Evolutionary conservation across 1,284 basidiomycete genomes (phyloP).

Genomic region (Fomitiporia mediterranea): DNA sequence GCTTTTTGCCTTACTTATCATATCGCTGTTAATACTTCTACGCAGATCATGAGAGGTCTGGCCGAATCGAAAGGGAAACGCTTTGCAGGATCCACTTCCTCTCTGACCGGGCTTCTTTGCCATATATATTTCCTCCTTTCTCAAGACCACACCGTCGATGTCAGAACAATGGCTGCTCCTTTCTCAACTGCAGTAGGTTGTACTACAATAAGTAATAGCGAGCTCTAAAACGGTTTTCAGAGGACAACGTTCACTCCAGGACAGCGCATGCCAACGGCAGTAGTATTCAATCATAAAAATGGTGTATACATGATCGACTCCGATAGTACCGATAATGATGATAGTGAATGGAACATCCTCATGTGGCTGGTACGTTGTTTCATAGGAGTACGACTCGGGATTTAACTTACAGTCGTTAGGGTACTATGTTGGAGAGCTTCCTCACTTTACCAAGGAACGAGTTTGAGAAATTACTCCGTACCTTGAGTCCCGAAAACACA

Average conservation of each 20-base stretch:
- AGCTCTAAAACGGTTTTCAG: constrained; percentile 33
- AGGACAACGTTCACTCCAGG: constrained; percentile 70
- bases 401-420: no score
- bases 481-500: constrained; percentile 32
- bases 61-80: constrained; percentile 33
- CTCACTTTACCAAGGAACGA: constrained; percentile 66
- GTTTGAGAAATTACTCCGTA: constrained; percentile 62
- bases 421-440: constrained; percentile 87
- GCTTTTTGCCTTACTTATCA: constrained; percentile 18
- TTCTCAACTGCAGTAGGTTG: constrained; percentile 56
- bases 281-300: constrained; percentile 60
- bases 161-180: constrained; percentile 47
- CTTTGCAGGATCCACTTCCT: constrained; percentile 92
- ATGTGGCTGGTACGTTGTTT: constrained; percentile 63
- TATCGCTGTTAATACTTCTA: not conserved
- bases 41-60: not conserved
- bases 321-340: constrained; percentile 43
- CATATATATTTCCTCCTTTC: constrained; percentile 88
- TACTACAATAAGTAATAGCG: constrained; percentile 5
- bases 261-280: constrained; percentile 74
- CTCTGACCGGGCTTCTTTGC: constrained; percentile 75
- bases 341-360: constrained; percentile 66
- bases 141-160: constrained; percentile 58
- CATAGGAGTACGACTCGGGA: no score
- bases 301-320: constrained; percentile 82